Conservation (phyloP, 768 basidiomycete species). For the Tylopilus sp. region DNA sequence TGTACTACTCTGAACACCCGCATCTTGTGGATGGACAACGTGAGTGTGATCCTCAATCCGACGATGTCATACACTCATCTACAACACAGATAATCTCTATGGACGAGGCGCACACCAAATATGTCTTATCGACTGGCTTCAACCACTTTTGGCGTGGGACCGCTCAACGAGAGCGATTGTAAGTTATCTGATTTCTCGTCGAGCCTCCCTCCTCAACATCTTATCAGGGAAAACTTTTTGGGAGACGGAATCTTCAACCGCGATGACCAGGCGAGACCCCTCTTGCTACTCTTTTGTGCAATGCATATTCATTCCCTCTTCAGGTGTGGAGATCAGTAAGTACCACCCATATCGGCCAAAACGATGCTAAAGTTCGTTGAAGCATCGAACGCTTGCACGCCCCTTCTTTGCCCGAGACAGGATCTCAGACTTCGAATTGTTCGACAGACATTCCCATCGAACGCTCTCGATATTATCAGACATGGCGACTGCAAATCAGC, state of each 20-base stretch:
- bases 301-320: conserved; percentile 6
- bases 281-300: neutral
- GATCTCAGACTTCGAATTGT: conserved; percentile 64
- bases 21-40: conserved; percentile 68
- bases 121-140: conserved; percentile 63
- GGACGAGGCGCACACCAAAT: conserved; percentile 69
- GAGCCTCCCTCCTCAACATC: conserved; percentile 10
- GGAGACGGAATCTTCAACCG: conserved; percentile 77
- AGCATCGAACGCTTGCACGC: conserved; percentile 66
- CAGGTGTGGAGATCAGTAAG: conserved; percentile 64
- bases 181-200: conserved; percentile 17
- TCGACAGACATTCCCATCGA: conserved; percentile 52
- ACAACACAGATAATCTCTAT: conserved; percentile 60
- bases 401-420: conserved; percentile 77
- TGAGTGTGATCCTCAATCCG: conserved; percentile 31
- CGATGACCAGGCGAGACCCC: conserved; percentile 56
- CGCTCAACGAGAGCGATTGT: conserved; percentile 65
- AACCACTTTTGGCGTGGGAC: conserved; percentile 64
- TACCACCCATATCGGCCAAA: neutral
- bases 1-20: conserved; percentile 67
- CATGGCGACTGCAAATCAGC: conserved; percentile 33
- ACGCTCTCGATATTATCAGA: conserved; percentile 48
- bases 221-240: conserved; percentile 46
- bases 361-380: conserved; percentile 8
- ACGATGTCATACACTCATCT: neutral